Base-by-base conservation (phyloP, 768 basidiomycete genomes). In the Erythrobasidium yunnanense region DNA sequence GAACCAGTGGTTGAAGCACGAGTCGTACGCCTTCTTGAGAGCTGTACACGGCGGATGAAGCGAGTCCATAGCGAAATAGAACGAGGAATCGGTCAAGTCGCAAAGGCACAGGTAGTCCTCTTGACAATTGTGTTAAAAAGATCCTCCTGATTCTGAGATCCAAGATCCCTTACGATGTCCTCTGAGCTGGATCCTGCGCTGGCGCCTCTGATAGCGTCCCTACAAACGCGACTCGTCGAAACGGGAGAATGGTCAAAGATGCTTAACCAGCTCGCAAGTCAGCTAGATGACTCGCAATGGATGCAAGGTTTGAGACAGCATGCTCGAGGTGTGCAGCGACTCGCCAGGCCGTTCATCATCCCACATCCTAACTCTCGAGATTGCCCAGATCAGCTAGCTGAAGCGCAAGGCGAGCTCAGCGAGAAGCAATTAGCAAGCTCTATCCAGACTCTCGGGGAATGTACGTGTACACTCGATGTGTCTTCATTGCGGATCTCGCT, bases 1-100 rank as follows among this genome's bases (percentile, higher is more conserved):
- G 71, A 99, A 91, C 93, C 92, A 96, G 6, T 87, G 83, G 73
- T 95, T 95, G 79, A 97, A 97, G 79, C 92, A 97, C 0, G 87
- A 80, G 76, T 97, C 92, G 75, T 95, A 97, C 62, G 83, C 78
- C 56, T 84, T 83, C 76, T 97, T 96, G 66, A 93, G 81, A 0
- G 87, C 85, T 4, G 92, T 95, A 77, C 93, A 97, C 79, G 84
- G 82, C 7, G 83, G 78, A 0, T 87, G 83, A 23, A 96, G 82
- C 65, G 89, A 91, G 68, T 63, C 60, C 60, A 63, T 63, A 18
- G 11, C 33, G 5, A 38, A 30, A 13, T 8, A 17, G 8, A 11
- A n/a, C n/a, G n/a, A n/a, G n/a, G n/a, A n/a, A n/a, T n/a, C n/a
- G n/a, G n/a, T n/a, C n/a, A n/a, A n/a, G n/a, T n/a, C n/a, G n/a